These are phyloP conservation scores for Leccinum fallax DNA, from an alignment of 1,284 basidiomycete species.

Conservation along the genomic window DNA sequence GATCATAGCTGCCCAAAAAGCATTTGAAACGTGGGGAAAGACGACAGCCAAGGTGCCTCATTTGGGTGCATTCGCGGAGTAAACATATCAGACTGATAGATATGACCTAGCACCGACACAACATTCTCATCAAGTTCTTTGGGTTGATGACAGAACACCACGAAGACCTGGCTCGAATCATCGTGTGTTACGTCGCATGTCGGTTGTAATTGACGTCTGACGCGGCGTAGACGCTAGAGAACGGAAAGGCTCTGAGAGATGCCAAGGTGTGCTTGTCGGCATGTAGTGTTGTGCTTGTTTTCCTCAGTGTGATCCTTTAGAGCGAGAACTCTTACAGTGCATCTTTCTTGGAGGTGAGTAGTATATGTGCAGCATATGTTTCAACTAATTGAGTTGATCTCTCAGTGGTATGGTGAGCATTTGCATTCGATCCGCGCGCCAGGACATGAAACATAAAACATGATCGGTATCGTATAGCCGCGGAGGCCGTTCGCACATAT, in stretches of 20 bases:
- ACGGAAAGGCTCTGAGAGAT: conserved; percentile 86
- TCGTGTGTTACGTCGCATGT: conserved; percentile 50
- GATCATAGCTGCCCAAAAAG: conserved; percentile 73
- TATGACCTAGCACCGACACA: conserved; percentile 64
- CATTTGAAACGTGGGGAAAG: conserved; percentile 81
- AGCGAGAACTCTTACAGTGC: conserved; percentile 82
- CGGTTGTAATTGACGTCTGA: conserved; percentile 17
- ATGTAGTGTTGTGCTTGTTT: background rate
- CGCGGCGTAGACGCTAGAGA: conserved; percentile 76
- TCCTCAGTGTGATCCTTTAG: conserved; percentile 37
- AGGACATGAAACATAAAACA: background rate
- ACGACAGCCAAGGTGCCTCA: conserved; percentile 72
- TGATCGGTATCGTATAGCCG: conserved; percentile 51
- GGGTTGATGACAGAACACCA: conserved; percentile 75
- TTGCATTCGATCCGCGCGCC: background rate
- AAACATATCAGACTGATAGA: conserved; percentile 2
- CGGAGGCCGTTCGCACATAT: conserved; percentile 85
- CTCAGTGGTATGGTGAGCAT: conserved; percentile 74
- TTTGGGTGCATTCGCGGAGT: background rate
- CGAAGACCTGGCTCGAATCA: conserved; percentile 82
- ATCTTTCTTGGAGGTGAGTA: conserved; percentile 77
- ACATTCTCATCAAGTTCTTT: conserved; percentile 76
- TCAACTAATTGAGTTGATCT: conserved; percentile 10
- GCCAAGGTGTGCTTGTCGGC: conserved; percentile 56
- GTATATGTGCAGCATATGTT: background rate